Evolutionary conservation across 2,329 filamentous ascomycete species (phyloP).

Genomic region (Diplodia seriata): DNA sequence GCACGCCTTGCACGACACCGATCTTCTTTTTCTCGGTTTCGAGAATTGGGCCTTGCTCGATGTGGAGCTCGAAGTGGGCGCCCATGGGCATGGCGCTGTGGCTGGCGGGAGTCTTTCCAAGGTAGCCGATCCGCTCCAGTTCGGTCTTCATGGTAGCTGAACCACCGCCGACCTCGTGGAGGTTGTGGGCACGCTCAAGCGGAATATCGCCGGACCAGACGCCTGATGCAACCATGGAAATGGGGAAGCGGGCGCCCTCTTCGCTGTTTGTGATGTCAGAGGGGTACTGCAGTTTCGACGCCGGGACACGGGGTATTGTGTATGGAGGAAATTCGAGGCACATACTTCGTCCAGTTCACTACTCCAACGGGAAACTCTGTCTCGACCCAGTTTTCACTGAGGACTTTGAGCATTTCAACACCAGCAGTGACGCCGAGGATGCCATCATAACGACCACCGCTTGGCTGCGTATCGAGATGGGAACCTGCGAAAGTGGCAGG

Average conservation of each 20-base stretch:
- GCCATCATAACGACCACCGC: constrained; percentile 75
- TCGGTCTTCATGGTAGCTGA: constrained; percentile 71
- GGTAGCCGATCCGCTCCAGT: constrained; percentile 73
- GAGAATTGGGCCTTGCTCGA: constrained; percentile 81
- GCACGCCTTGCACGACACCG: constrained; percentile 74
- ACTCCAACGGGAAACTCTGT: constrained; percentile 76
- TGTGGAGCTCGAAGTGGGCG: constrained; percentile 84
- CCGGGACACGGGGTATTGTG: background rate
- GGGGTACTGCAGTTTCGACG: too few species aligned
- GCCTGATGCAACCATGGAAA: constrained; percentile 75
- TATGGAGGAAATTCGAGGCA: background rate
- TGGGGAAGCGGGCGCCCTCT: constrained; percentile 80
- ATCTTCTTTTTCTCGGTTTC: constrained; percentile 69
- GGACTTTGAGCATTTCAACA: constrained; percentile 72
- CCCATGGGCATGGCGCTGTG: constrained; percentile 69
- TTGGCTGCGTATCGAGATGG: constrained; percentile 65
- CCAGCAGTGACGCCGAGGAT: constrained; percentile 77
- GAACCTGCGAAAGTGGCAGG: constrained; percentile 73
- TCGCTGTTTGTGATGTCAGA: constrained; percentile 59
- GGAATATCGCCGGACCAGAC: constrained; percentile 77
- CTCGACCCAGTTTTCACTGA: constrained; percentile 71
- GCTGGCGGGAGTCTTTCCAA: constrained; percentile 65
- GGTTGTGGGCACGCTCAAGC: constrained; percentile 65
- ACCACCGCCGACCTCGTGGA: constrained; percentile 68
- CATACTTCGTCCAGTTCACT: constrained; percentile 78